Evolutionary conservation across 371 early-diverging fungal genomes (phyloP).

Genomic region (Caulochytrium protostelioides): DNA sequence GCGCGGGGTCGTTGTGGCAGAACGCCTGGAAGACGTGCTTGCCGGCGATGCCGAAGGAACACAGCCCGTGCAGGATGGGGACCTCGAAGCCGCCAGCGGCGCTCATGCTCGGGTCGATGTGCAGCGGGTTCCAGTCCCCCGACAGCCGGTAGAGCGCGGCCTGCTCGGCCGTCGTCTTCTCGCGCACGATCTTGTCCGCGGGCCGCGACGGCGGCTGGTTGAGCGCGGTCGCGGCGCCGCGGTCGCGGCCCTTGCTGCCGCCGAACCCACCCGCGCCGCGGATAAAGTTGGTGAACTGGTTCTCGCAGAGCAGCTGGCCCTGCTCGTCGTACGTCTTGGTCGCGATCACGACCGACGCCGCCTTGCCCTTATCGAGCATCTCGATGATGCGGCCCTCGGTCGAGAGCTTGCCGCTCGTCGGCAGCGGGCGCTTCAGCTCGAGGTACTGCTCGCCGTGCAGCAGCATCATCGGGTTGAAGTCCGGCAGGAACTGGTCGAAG

Average conservation of each 20-base stretch:
- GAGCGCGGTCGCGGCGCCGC: constrained; percentile 55
- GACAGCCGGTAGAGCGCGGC: constrained; percentile 86
- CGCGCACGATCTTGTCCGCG: constrained; percentile 55
- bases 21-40: constrained; percentile 63
- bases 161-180: constrained; percentile 70
- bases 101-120: constrained; percentile 88
- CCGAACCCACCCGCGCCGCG: constrained; percentile 81
- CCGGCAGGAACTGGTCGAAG: constrained; percentile 52
- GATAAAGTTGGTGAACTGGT: constrained; percentile 79
- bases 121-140: constrained; percentile 50
- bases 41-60: constrained; percentile 72
- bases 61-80: constrained; percentile 89
- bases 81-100: constrained; percentile 80
- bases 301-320: constrained; percentile 55
- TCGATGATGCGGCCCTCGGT: constrained; percentile 62
- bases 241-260: constrained; percentile 45
- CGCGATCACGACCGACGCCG: constrained; percentile 56
- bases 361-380: constrained; percentile 89
- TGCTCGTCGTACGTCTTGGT: constrained; percentile 54
- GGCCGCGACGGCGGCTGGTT: constrained; percentile 52
- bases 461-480: constrained; percentile 93
- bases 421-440: constrained; percentile 58
- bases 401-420: constrained; percentile 52
- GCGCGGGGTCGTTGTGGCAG: constrained; percentile 40
- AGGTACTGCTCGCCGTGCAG: constrained; percentile 94